A percentile compares a stretch with the other conserved stretches of the same genome.
Evolutionary conservation across 805 yeast species (phyloP).

Genomic region (Starmerella bacillaris): DNA sequence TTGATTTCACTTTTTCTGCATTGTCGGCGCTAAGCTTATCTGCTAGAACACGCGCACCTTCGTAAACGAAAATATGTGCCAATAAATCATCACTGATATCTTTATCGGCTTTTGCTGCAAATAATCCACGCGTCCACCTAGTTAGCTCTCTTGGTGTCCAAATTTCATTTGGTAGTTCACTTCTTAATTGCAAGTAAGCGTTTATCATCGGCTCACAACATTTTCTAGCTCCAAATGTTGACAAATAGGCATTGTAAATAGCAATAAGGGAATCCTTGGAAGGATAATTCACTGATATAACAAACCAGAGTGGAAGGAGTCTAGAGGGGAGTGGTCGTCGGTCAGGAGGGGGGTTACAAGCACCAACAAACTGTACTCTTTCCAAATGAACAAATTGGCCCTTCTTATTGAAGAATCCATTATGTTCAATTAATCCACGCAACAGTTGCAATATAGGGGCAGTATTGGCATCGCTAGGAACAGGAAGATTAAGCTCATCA

Average conservation of each 20-base stretch:
- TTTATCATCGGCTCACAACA: conserved; percentile 50
- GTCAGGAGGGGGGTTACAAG: conserved; percentile 79
- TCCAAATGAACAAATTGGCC: conserved; percentile 47
- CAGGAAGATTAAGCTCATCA: conserved; percentile 79
- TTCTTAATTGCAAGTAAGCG: conserved; percentile 33
- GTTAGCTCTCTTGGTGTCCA: conserved; percentile 85
- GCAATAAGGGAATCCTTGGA: conserved; percentile 39
- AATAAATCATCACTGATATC: conserved; percentile 18
- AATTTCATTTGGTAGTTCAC: conserved; percentile 40
- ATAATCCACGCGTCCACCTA: conserved; percentile 67
- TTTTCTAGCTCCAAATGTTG: conserved; percentile 32
- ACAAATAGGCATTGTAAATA: conserved; percentile 45
- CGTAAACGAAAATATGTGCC: conserved; percentile 60
- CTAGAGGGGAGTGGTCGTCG: conserved; percentile 40
- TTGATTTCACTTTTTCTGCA: neutral
- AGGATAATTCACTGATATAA: conserved; percentile 69
- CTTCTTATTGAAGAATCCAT: conserved; percentile 53
- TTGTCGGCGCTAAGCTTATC: conserved; percentile 35
- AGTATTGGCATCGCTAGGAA: conserved; percentile 49
- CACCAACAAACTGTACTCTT: conserved; percentile 74
- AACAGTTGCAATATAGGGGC: conserved; percentile 54
- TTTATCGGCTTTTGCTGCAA: conserved; percentile 26
- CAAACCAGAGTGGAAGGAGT: conserved; percentile 46
- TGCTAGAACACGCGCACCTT: conserved; percentile 56
- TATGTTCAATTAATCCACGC: conserved; percentile 52